Evolutionary conservation across 1,139 yeast species (phyloP).

Genomic region (Nakaseomyces uthaithaninus): DNA sequence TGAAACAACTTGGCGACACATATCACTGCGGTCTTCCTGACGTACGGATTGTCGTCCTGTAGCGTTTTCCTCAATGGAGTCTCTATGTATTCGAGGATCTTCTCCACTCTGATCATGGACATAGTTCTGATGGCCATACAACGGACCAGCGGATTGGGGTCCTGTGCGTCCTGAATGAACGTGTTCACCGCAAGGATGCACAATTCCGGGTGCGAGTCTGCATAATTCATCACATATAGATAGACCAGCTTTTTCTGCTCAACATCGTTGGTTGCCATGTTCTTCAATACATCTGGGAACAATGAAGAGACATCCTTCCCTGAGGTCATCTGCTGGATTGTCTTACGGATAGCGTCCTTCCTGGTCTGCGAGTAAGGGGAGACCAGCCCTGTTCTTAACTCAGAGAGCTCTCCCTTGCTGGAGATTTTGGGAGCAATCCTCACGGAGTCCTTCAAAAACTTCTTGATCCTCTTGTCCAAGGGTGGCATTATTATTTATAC

Average conservation of each 20-base stretch:
- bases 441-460: constrained; percentile 30
- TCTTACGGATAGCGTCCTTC: constrained; percentile 93
- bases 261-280: constrained; percentile 92
- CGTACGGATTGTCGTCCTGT: constrained; percentile 92
- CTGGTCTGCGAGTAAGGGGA: constrained; percentile 91
- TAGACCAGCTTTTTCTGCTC: constrained; percentile 96
- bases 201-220: constrained; percentile 90
- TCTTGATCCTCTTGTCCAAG: constrained; percentile 31
- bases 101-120: constrained; percentile 96
- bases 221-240: constrained; percentile 91
- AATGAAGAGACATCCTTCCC: constrained; percentile 96
- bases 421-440: constrained; percentile 34
- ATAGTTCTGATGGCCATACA: constrained; percentile 96
- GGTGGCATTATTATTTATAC: constrained; percentile 23
- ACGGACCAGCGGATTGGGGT: constrained; percentile 90
- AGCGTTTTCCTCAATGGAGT: constrained; percentile 80
- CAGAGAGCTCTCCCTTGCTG: constrained; percentile 67
- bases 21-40: constrained; percentile 93
- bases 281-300: constrained; percentile 93
- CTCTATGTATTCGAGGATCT: constrained; percentile 91
- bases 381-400: constrained; percentile 80
- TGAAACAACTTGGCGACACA: constrained; percentile 95
- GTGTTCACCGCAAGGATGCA: constrained; percentile 96
- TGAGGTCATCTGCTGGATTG: constrained; percentile 96
- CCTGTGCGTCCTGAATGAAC: constrained; percentile 92